phyloP scores from a whole-genome alignment of 129 eudicot species.

The Lactuca sativa region DNA sequence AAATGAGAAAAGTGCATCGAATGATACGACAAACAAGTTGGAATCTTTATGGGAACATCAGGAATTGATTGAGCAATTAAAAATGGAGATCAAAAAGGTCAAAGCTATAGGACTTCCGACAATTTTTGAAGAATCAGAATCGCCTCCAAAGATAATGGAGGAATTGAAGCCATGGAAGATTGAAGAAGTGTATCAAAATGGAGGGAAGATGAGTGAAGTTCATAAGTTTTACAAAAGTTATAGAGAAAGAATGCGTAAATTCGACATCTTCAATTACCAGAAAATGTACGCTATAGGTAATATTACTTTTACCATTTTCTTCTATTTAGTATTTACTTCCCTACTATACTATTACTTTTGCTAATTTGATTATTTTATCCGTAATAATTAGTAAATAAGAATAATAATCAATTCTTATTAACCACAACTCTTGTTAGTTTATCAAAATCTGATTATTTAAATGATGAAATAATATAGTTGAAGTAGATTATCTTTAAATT shows the following conservation, averaged over 20 bases:
- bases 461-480: neutral
- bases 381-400: too few species aligned
- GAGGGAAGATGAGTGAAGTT: constrained; percentile 56
- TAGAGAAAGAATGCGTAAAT: constrained; percentile 84
- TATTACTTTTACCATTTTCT: constrained; percentile 19
- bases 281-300: constrained; percentile 98
- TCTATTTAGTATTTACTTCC: neutral
- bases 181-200: constrained; percentile 63
- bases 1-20: constrained; percentile 26
- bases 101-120: constrained; percentile 88
- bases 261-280: constrained; percentile 93
- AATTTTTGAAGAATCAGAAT: constrained; percentile 86
- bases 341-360: neutral
- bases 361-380: neutral
- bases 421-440: too few species aligned
- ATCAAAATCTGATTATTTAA: too few species aligned
- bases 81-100: constrained; percentile 85
- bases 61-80: constrained; percentile 85
- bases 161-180: constrained; percentile 97
- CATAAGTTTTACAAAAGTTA: constrained; percentile 90
- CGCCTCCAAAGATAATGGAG: constrained; percentile 65
- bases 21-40: constrained; percentile 50
- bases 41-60: constrained; percentile 98
- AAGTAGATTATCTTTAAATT: constrained; percentile 8
- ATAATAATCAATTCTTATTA: too few species aligned